Evolutionary conservation across 306 rosid species (phyloP).

Genomic region (Dryas drummondii): DNA sequence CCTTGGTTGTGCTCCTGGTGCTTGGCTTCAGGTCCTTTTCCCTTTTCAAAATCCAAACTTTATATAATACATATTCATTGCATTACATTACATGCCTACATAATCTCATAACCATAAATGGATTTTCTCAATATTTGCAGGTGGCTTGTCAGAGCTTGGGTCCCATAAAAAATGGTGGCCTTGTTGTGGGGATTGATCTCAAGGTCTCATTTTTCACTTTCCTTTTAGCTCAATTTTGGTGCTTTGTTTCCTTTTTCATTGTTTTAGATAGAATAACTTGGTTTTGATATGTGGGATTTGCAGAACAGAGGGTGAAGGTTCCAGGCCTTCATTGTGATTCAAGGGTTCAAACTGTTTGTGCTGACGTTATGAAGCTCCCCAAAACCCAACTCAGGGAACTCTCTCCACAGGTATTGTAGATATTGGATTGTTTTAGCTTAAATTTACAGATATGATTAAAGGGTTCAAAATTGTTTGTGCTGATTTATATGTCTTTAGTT

Average conservation of each 20-base stretch:
- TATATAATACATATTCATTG: not conserved
- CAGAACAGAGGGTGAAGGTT: conserved; percentile 83
- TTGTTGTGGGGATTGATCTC: conserved; percentile 76
- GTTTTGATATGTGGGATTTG: conserved; percentile 34
- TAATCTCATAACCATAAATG: not conserved
- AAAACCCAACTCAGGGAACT: conserved; percentile 43
- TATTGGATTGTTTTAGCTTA: not conserved
- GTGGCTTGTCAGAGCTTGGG: conserved; percentile 95
- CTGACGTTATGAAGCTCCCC: conserved; percentile 74
- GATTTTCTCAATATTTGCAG: conserved; percentile 22
- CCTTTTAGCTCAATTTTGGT: not conserved
- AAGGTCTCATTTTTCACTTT: conserved; percentile 43
- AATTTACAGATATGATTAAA: conserved; percentile 42
- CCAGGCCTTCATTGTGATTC: conserved; percentile 78
- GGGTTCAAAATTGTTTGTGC: conserved; percentile 54
- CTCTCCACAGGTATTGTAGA: conserved; percentile 57
- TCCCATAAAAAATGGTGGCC: conserved; percentile 57
- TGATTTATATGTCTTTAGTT: conserved; percentile 48
- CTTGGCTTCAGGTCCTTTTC: conserved; percentile 76
- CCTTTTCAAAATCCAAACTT: not conserved
- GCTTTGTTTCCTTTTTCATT: not conserved
- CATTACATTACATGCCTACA: not conserved
- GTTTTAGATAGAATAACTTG: not conserved
- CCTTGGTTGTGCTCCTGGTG: conserved; percentile 97
- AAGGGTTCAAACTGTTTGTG: conserved; percentile 67